Evolutionary conservation across 2,329 filamentous ascomycete species (phyloP).

Genomic region (Trichoderma oligosporum): DNA sequence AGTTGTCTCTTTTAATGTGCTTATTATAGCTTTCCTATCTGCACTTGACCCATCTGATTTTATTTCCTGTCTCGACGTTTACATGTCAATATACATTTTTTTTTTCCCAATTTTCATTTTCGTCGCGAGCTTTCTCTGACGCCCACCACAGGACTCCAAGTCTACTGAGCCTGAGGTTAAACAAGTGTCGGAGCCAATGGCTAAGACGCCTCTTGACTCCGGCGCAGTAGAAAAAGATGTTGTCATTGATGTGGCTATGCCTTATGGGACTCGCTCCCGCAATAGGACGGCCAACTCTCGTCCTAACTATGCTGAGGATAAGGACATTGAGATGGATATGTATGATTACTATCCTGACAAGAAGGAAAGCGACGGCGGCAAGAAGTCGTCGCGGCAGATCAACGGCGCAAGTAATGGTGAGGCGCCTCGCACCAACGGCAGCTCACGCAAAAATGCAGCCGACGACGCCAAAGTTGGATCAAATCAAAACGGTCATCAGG

Average conservation of each 20-base stretch:
- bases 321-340: slow-evolving; percentile 79
- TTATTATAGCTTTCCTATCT: slow-evolving; percentile 5
- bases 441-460: slow-evolving; percentile 40
- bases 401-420: slow-evolving; percentile 39
- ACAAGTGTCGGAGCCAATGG: slow-evolving; percentile 34
- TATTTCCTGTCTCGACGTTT: background rate
- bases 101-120: background rate
- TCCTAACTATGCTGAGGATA: slow-evolving; percentile 93
- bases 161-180: slow-evolving; percentile 34
- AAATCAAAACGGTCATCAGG: slow-evolving; percentile 38
- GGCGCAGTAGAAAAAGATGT: slow-evolving; percentile 48
- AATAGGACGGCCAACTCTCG: slow-evolving; percentile 77
- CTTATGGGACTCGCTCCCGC: slow-evolving; percentile 90
- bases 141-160: slow-evolving; percentile 33
- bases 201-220: slow-evolving; percentile 48
- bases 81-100: background rate
- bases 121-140: slow-evolving; percentile 23
- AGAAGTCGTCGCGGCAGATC: slow-evolving; percentile 53
- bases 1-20: slow-evolving; percentile 23
- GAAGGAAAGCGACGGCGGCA: slow-evolving; percentile 50
- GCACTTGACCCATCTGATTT: background rate
- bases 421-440: slow-evolving; percentile 33
- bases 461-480: slow-evolving; percentile 38
- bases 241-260: slow-evolving; percentile 54
- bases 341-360: slow-evolving; percentile 63